Evolutionary conservation across 768 basidiomycete species (phyloP).

Genomic region (Daedaleopsis nitida): DNA sequence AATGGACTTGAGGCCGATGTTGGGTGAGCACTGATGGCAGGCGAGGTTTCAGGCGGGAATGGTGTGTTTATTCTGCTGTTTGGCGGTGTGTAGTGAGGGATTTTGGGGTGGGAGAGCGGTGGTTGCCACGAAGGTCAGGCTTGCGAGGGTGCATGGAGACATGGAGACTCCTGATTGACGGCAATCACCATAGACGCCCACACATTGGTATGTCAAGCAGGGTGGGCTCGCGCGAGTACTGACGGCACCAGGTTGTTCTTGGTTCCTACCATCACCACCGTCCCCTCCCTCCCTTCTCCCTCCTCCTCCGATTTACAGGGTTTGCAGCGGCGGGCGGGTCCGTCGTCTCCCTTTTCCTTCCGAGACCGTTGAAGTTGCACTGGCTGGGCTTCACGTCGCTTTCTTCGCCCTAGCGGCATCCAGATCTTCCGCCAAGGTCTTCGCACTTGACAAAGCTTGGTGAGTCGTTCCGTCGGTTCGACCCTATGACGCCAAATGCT

Average conservation of each 20-base stretch:
- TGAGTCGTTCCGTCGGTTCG: neutral
- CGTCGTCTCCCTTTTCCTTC: constrained; percentile 26
- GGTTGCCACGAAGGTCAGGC: constrained; percentile 1
- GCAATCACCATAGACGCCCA: neutral
- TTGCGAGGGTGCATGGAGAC: neutral
- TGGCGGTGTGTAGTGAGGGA: neutral
- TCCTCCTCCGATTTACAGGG: constrained; percentile 23
- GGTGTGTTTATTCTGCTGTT: too few species aligned
- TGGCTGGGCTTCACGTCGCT: constrained; percentile 30
- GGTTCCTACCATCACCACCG: constrained; percentile 23
- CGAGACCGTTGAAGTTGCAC: constrained; percentile 21
- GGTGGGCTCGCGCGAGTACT: neutral
- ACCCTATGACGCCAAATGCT: constrained; percentile 3
- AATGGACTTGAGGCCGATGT: neutral
- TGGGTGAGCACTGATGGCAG: neutral
- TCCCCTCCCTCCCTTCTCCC: constrained; percentile 28
- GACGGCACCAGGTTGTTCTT: constrained; percentile 12
- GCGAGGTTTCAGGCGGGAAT: neutral
- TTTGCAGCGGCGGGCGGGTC: constrained; percentile 36
- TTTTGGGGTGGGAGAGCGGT: constrained; percentile 1
- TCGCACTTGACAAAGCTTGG: constrained; percentile 11
- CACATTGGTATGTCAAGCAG: neutral
- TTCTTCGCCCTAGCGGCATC: constrained; percentile 48
- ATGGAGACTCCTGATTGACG: constrained; percentile 2
- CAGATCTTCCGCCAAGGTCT: constrained; percentile 24